Percentiles rank a stretch among this genome's conserved stretches.
Evolutionary conservation across 1,139 yeast species (phyloP).

Genomic region (Candida frijolesensis): DNA sequence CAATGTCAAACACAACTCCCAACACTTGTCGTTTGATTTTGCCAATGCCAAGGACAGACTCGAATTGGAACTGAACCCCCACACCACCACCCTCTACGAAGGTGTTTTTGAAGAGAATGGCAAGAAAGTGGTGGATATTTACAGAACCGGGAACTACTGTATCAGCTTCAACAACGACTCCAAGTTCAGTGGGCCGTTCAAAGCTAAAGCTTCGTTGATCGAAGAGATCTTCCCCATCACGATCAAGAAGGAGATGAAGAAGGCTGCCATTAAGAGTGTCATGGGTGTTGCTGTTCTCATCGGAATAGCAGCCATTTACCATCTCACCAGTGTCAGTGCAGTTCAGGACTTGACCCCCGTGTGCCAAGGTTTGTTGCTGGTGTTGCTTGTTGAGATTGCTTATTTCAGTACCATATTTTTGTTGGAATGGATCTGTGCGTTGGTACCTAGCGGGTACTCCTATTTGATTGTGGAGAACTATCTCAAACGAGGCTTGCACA

Average conservation of each 20-base stretch:
- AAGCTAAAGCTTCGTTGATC: not conserved
- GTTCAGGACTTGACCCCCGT: not conserved
- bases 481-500: not conserved
- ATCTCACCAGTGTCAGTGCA: not conserved
- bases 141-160: conserved; percentile 1
- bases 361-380: not conserved
- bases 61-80: not conserved
- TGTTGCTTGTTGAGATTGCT: not conserved
- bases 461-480: conserved; percentile 2
- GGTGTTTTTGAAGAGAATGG: not conserved
- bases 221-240: conserved; percentile 4
- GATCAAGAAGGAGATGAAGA: not conserved
- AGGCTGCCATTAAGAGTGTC: not conserved
- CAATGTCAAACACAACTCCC: not conserved
- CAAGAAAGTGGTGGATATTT: not conserved
- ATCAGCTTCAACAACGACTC: not conserved
- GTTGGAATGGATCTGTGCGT: not conserved
- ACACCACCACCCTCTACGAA: not conserved
- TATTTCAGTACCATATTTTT: not conserved
- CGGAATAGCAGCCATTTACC: not conserved
- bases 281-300: not conserved
- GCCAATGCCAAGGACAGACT: not conserved
- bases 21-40: conserved; percentile 1
- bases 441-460: not conserved
- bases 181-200: conserved; percentile 1